phyloP scores from a whole-genome alignment of 208 protist genomes.

The Entamoeba histolytica region DNA sequence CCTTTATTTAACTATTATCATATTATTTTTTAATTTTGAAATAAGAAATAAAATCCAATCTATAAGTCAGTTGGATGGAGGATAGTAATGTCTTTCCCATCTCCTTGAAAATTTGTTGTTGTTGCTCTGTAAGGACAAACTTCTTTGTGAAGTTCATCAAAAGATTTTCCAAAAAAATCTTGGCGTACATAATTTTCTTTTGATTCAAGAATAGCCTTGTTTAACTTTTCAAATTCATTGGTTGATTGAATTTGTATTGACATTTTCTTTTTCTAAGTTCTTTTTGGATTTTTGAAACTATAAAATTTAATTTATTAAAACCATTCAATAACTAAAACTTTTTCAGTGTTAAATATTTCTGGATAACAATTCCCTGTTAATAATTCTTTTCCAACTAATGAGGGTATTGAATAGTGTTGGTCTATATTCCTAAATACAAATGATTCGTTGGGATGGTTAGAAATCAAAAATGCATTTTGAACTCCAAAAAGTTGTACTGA shows the following conservation, averaged over 20 bases:
- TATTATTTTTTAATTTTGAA: no score
- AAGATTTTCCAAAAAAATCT: background rate
- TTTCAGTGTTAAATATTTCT: background rate
- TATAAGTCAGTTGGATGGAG: no score
- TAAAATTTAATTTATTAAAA: background rate
- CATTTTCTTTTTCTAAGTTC: no score
- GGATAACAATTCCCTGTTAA: background rate
- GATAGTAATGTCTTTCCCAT: background rate
- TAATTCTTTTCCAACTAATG: background rate
- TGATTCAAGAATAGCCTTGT: background rate
- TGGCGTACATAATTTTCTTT: background rate
- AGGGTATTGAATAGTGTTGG: background rate
- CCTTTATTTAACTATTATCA: no score
- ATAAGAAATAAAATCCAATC: no score
- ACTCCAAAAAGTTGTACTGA: background rate
- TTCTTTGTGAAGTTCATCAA: background rate
- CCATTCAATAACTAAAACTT: background rate
- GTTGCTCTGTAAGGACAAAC: background rate
- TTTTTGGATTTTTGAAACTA: no score
- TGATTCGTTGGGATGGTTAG: background rate
- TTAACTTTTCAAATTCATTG: background rate
- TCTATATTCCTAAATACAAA: background rate
- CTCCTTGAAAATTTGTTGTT: background rate
- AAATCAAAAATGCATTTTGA: background rate
- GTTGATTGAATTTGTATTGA: background rate